Evolutionary conservation across 2,329 filamentous ascomycete genomes (phyloP), one percentile per base, ranked within the genome.

Genomic region (Seiridium unicorne): DNA sequence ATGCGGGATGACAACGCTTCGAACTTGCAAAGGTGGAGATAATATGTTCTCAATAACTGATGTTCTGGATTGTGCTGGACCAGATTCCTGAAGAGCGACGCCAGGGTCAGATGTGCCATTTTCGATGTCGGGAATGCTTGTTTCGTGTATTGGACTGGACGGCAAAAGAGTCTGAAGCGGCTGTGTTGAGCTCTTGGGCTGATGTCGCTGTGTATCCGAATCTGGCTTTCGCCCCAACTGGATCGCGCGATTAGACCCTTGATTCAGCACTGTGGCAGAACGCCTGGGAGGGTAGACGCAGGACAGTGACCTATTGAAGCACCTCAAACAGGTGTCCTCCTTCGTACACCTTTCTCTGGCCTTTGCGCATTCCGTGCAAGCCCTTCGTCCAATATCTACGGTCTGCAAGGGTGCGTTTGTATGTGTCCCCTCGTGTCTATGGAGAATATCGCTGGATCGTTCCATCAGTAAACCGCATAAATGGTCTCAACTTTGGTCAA

Each of bases 341-440:
- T 68, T 68, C 13, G 67, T 71, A 57, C 70, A 72, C 47, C 68
- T 65, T 56, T 68, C 69, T 47, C 70, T 62, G 9, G 64, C 65
- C 36, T 63, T 68, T 34, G 70, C 70, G 51, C 69, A 71, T 59
- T 71, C 68, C 32, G 55, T 61, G 35, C 69, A 72, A 18, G 69
- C 69, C 63, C 69, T 64, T 59, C 65, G 69, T 55, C 65, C 65
- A 9, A 60, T 61, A 8, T 11, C 63, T 60, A 26, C 56, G 58
- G 63, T 59, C 51, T 64, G 40, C 61, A 59, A 48, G 65, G 64
- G 56, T 61, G 60, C 38, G 63, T 61, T 32, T 63, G 49, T 26
- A 46, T 69, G 67, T 57, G 38, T 44, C 6, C 26, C 18, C 7
- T 38, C 36, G 10, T 55, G 53, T n/a, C 53, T 35, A 38, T 42